Evolutionary conservation across 1,139 yeast genomes (phyloP), one percentile per base, ranked within the genome.

Genomic region (Oligophagozyma castellii): DNA sequence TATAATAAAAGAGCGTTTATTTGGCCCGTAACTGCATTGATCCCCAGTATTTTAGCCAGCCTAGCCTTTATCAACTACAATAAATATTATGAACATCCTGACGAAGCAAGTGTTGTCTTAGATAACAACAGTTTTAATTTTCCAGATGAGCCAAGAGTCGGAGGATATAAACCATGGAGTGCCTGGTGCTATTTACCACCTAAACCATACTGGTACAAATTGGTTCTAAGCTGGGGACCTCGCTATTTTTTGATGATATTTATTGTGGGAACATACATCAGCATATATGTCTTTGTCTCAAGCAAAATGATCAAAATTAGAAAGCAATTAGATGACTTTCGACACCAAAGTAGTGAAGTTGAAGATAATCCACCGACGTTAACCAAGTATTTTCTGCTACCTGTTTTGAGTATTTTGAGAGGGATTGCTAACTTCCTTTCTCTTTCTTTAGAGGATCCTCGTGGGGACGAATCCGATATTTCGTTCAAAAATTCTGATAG

Each of bases 161-260:
- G 53, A 11, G 81, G 83, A 1, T 79, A 76, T 46, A 52, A 56
- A 21, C 70, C 79, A 12, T 65, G 70, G 38, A 71, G 77, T 27
- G 73, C 81, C 33, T 79, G 89, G 86, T 76, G 93, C 48, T 83
- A 78, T 48, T 58, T 84, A 30, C 89, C 94, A 0, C 69, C 72
- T 30, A 42, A 59, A 2, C 93, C 93, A 0, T 51, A 66, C 7
- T 83, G 93, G 93, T 75, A 73, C 48, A 63, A 84, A 34, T 50
- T 78, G 28, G 84, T 65, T 1, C 58, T 84, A 29, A 70, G 86
- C 38, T 84, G 94, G 94, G 74, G 71, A 1, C 89, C 93, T 3
- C 62, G 95, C 26, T 83, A 73, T 50, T 51, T 70, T 34, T 69
- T 84, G 31, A 65, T 79, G 36, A 50, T 78, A 10, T 50, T 67